phyloP scores from a whole-genome alignment of 192 early-diverging fungal species.

The Gonapodya prolifera region DNA sequence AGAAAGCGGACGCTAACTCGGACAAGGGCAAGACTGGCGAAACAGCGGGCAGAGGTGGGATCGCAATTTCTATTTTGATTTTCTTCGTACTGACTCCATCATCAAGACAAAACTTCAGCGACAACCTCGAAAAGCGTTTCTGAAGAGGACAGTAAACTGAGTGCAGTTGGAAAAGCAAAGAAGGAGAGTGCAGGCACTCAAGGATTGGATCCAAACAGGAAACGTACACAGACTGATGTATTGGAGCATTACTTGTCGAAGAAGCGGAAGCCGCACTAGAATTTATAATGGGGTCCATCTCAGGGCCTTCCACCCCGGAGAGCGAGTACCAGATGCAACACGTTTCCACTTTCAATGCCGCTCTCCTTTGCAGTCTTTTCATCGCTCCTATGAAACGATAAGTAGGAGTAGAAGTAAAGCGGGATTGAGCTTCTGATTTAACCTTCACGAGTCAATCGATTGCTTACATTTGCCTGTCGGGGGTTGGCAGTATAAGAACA shows the following conservation, averaged over 20 bases:
- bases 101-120: no score
- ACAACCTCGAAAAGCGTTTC: no score
- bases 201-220: not conserved
- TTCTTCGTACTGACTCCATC: no score
- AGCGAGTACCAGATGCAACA: conserved; percentile 87
- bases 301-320: conserved; percentile 78
- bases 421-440: no score
- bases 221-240: not conserved
- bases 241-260: not conserved
- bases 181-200: not conserved
- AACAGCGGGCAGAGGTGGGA: no score
- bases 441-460: no score
- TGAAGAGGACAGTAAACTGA: not conserved
- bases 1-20: no score
- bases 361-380: conserved; percentile 57
- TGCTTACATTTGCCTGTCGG: conserved; percentile 59
- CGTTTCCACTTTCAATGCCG: conserved; percentile 60
- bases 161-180: not conserved
- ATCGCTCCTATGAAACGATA: conserved; percentile 47
- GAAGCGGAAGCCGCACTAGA: not conserved
- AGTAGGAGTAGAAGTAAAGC: not conserved
- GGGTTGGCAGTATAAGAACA: no score
- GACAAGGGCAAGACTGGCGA: no score
- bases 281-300: no score
- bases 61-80: no score